Base-by-base conservation (phyloP, 805 yeast genomes). In the Candida nonsorbophila region DNA sequence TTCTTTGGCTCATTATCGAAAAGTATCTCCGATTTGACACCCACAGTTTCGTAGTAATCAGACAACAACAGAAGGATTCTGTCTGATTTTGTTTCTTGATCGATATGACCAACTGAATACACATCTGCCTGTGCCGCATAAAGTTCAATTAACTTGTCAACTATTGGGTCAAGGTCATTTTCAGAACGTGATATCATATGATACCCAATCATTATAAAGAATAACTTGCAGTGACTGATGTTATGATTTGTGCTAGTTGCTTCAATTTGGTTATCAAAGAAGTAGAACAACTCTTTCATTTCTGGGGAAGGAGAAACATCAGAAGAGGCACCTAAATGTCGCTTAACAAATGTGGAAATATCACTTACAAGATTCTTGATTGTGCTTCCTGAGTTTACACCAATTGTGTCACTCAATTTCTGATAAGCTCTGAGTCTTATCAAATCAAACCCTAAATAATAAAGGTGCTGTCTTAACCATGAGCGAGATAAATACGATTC, bases 381-480 rank as follows among this genome's bases (percentile, higher is more conserved):
- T 3, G 47, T 29, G 3, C 62, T 56, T 0, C 65, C 64, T 5
- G 63, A 59, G 4, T 49, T 53, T 15, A 45, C 37, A 7, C 46
- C 41, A 7, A 57, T 30, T 12, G 49, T 36, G 16, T 49, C 44
- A 20, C 51, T 45, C 20, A 62, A 47, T 35, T 50, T 53, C 33
- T 52, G 52, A 41, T 62, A 62, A 4, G 56, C 41, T 25, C 49
- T 49, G 7, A 62, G 45, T 20, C 57, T 40, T 22, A 62, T 38
- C 17, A 53, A 45, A 29, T 62, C 66, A 20, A 48, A 46, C 5
- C 69, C 69, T 9, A 58, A 34, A 25, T 45, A 41, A 31, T 48
- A 52, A n/a, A 60, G 41, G 34, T 61, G 67, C 25, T 49, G 48
- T 27, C 54, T 43, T 23, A 53, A 33, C 62, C 58, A 57, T 4